These are phyloP conservation scores for Hypoxylon sp. DNA, from an alignment of 2,329 filamentous ascomycete genomes.

Conservation along the genomic window DNA sequence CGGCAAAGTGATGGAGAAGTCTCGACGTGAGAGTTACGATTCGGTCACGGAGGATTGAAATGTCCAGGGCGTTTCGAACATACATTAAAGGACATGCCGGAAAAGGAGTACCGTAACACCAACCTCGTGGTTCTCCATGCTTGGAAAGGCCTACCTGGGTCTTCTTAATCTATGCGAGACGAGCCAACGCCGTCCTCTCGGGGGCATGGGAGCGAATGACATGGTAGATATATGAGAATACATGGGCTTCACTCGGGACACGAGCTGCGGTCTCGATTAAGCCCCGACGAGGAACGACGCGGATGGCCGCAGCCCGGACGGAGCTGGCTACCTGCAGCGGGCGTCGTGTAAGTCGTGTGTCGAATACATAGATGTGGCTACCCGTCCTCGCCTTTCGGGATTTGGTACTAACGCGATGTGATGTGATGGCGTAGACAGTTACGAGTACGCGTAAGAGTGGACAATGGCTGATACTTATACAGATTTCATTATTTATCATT, in stretches of 20 bases:
- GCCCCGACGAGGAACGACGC: conserved; percentile 3
- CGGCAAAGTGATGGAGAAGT: background rate
- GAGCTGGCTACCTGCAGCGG: conserved; percentile 24
- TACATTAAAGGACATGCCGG: background rate
- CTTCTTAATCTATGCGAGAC: conserved; percentile 16
- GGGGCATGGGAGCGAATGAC: background rate
- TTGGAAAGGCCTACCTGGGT: background rate
- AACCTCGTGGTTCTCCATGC: background rate
- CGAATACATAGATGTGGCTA: background rate
- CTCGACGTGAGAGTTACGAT: background rate
- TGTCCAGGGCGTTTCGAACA: background rate
- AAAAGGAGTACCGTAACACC: background rate
- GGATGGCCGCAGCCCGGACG: conserved; percentile 1
- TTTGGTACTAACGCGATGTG: no score
- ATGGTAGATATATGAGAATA: no score
- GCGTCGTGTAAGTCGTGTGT: conserved; percentile 3
- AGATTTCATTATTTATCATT: background rate
- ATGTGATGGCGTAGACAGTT: background rate
- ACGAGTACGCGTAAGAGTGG: background rate
- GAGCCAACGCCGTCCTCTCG: background rate
- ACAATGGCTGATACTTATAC: background rate
- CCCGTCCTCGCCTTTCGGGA: conserved; percentile 2
- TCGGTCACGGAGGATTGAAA: background rate
- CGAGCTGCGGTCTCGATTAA: conserved; percentile 11
- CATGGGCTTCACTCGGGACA: background rate